Percentiles rank a stretch among this genome's conserved stretches.
These are phyloP conservation scores for Malus hybrid DNA, from an alignment of 331 rosid genomes.

Conservation along the genomic window DNA sequence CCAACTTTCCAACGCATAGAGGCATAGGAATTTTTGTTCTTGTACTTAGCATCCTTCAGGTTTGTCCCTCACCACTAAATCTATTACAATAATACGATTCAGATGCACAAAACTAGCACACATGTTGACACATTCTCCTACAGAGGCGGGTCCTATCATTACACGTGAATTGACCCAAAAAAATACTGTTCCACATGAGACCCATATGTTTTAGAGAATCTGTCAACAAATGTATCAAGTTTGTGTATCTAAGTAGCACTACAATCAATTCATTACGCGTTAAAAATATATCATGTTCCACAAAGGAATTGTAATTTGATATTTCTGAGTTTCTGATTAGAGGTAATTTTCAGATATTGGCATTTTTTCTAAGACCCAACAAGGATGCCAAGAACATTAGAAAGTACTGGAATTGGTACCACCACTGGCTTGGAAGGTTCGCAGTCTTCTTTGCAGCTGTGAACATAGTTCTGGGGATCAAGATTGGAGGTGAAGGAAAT, in stretches of 20 bases:
- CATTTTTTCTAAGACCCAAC: slow-evolving; percentile 43
- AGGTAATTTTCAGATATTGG: slow-evolving; percentile 30
- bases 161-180: too few relatives aligned
- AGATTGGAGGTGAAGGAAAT: slow-evolving; percentile 67
- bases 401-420: slow-evolving; percentile 84
- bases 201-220: too few relatives aligned
- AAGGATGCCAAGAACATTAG: slow-evolving; percentile 37
- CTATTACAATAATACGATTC: neutral
- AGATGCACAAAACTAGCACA: too few relatives aligned
- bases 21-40: slow-evolving; percentile 72
- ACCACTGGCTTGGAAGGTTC: slow-evolving; percentile 83
- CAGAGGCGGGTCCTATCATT: too few relatives aligned
- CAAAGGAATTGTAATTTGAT: neutral
- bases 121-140: too few relatives aligned
- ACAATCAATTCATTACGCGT: too few relatives aligned
- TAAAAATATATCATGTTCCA: neutral
- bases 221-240: too few relatives aligned
- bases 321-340: neutral
- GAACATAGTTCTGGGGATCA: slow-evolving; percentile 83
- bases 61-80: slow-evolving; percentile 19
- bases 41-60: slow-evolving; percentile 87
- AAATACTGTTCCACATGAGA: too few relatives aligned
- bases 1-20: slow-evolving; percentile 71
- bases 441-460: slow-evolving; percentile 80
- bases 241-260: too few relatives aligned